Conservation (phyloP, 2,329 filamentous ascomycete genomes). For the Sarocladium oryzae region DNA sequence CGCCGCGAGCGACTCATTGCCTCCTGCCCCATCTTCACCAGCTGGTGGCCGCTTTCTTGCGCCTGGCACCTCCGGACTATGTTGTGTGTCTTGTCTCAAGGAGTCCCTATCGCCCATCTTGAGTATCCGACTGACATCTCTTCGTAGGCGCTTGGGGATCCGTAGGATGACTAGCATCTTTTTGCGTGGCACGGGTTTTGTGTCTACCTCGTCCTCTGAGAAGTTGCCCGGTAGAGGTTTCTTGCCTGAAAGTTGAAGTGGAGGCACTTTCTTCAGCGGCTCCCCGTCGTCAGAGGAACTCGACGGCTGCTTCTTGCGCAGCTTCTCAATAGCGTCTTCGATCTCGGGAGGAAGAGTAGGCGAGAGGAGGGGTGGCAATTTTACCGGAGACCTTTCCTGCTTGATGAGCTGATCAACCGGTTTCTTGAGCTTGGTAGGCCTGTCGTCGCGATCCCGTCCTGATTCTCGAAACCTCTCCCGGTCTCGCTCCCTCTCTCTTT, state of each 20-base stretch:
- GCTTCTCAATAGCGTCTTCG: constrained; percentile 35
- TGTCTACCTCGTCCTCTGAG: constrained; percentile 15
- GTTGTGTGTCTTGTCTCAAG: constrained; percentile 27
- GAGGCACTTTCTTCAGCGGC: constrained; percentile 21
- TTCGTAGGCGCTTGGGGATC: constrained; percentile 40
- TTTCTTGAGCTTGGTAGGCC: constrained; percentile 23
- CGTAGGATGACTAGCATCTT: constrained; percentile 39
- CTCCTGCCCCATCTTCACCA: neutral
- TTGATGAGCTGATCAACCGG: constrained; percentile 23
- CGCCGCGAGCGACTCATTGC: constrained; percentile 26
- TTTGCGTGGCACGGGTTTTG: constrained; percentile 18
- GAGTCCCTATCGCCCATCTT: constrained; percentile 29
- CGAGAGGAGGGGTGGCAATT: constrained; percentile 46
- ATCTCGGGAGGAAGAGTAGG: constrained; percentile 48
- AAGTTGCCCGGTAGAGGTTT: neutral
- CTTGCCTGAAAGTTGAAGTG: constrained; percentile 6
- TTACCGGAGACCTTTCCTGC: constrained; percentile 30
- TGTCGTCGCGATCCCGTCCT: constrained; percentile 25
- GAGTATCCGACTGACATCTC: constrained; percentile 40
- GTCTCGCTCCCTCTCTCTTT: neutral
- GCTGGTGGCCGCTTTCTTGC: constrained; percentile 42
- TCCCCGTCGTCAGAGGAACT: constrained; percentile 9
- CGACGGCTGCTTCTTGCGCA: constrained; percentile 17
- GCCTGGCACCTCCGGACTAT: constrained; percentile 20
- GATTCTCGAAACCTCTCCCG: constrained; percentile 12